These are phyloP conservation scores for Vaccinium myrtillus DNA, from an alignment of 148 eudicot species.

Conservation along the genomic window DNA sequence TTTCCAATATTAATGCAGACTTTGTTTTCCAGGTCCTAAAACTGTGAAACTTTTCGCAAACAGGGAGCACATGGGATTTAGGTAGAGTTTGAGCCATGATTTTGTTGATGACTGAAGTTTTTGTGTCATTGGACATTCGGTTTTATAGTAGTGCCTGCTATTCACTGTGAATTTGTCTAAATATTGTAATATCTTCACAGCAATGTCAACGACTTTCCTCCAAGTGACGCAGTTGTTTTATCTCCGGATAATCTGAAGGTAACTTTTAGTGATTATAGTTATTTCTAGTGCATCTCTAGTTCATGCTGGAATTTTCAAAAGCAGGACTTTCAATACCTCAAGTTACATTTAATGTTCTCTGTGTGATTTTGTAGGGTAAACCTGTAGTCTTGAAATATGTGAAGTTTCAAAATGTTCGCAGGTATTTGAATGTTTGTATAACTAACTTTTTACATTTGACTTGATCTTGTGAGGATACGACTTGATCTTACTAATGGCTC, in stretches of 20 bases:
- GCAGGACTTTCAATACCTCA: not conserved
- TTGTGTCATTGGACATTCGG: not conserved
- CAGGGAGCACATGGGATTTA: constrained; percentile 96
- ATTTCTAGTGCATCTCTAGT: constrained; percentile 14
- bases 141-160: not conserved
- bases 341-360: not conserved
- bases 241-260: constrained; percentile 75
- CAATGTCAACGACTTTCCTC: constrained; percentile 89
- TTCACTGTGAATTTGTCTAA: constrained; percentile 14
- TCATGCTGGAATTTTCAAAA: not conserved
- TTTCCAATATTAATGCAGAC: constrained; percentile 7
- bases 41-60: constrained; percentile 86
- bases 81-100: constrained; percentile 40
- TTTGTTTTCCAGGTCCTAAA: constrained; percentile 72
- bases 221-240: constrained; percentile 71
- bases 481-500: constrained; percentile 22
- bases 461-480: constrained; percentile 1
- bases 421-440: constrained; percentile 41
- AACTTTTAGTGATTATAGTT: constrained; percentile 15
- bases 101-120: constrained; percentile 3
- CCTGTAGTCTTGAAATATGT: constrained; percentile 86
- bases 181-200: constrained; percentile 41
- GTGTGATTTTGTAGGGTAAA: constrained; percentile 58
- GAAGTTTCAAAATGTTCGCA: constrained; percentile 97
- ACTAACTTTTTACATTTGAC: not conserved